Evolutionary conservation across 148 eudicot genomes (phyloP).

Genomic region (Chenopodium berlandieri): DNA sequence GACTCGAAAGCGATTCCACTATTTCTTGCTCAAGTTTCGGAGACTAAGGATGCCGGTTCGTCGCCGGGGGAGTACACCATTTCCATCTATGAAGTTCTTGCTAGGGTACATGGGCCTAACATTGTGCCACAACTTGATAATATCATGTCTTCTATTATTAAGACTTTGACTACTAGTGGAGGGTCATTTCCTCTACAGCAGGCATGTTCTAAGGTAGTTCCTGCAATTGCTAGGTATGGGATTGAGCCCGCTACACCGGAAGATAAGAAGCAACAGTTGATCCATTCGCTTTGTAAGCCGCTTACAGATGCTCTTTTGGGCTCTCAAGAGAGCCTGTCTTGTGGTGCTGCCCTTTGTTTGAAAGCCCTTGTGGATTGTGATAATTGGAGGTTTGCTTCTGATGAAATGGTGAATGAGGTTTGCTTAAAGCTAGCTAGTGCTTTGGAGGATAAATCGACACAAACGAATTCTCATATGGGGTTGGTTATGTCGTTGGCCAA

Average conservation of each 20-base stretch:
- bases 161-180: conserved; percentile 65
- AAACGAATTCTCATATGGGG: conserved; percentile 81
- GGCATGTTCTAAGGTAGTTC: conserved; percentile 94
- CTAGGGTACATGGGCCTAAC: conserved; percentile 88
- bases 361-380: conserved; percentile 84
- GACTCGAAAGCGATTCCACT: conserved; percentile 83
- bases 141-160: conserved; percentile 75
- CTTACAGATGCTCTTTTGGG: conserved; percentile 76
- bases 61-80: conserved; percentile 82
- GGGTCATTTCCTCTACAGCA: conserved; percentile 95
- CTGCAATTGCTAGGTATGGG: conserved; percentile 84
- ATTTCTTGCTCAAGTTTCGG: conserved; percentile 96
- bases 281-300: conserved; percentile 84
- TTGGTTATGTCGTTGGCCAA: conserved; percentile 83
- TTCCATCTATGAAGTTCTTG: conserved; percentile 92
- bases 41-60: conserved; percentile 62
- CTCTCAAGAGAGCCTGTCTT: conserved; percentile 70
- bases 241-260: conserved; percentile 79
- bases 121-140: conserved; percentile 80
- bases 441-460: conserved; percentile 58
- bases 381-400: conserved; percentile 91
- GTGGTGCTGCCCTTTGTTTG: conserved; percentile 93
- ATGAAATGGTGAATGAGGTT: conserved; percentile 79
- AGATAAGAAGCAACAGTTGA: conserved; percentile 59
- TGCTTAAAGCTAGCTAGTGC: conserved; percentile 82